phyloP scores from a whole-genome alignment of 345 rosid species.

The Boechera retrofracta region DNA sequence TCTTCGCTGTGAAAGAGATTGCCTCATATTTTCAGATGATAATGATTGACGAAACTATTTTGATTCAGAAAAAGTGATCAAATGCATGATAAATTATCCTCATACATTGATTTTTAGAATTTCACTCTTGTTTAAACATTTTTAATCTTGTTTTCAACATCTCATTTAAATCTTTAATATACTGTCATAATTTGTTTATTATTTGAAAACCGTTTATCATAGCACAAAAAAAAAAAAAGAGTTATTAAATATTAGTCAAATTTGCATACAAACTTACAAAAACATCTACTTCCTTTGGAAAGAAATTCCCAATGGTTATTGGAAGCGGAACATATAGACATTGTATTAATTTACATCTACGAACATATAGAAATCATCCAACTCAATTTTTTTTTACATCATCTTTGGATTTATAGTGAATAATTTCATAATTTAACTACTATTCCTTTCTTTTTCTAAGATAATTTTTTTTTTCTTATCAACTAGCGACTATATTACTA shows the following conservation, averaged over 20 bases:
- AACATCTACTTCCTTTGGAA: neutral
- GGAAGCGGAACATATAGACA: neutral
- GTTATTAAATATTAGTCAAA: too few relatives aligned
- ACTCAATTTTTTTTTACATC: neutral
- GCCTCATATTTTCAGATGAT: neutral
- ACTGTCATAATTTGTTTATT: too few relatives aligned
- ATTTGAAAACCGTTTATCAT: too few relatives aligned
- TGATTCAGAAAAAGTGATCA: neutral
- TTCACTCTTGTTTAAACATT: too few relatives aligned
- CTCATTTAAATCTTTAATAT: too few relatives aligned
- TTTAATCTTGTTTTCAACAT: too few relatives aligned
- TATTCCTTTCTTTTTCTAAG: neutral
- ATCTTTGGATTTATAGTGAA: neutral
- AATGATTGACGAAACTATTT: neutral
- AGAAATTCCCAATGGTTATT: neutral
- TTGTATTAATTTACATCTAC: neutral
- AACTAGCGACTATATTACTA: neutral
- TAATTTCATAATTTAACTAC: neutral
- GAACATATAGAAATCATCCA: neutral
- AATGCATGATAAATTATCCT: neutral
- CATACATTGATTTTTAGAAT: neutral
- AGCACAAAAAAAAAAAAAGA: too few relatives aligned
- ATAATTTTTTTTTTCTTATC: neutral
- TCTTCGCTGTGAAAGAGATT: slow-evolving; percentile 9
- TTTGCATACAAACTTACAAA: neutral